phyloP scores from a whole-genome alignment of 805 yeast genomes.

The Candida tammaniensis region DNA sequence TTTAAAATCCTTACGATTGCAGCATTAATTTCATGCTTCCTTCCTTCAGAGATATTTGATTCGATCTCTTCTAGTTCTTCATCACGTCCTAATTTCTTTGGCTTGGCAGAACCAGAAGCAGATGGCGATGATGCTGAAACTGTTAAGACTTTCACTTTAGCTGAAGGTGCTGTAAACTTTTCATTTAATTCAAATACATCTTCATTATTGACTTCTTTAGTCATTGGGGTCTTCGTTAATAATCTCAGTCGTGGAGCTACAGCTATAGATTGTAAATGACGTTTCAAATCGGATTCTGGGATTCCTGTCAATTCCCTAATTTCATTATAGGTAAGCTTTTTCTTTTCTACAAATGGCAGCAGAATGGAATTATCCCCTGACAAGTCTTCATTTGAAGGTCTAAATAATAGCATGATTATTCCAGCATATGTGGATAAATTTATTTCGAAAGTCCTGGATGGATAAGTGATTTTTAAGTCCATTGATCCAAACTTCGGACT shows the following conservation, averaged over 20 bases:
- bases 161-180: conserved; percentile 63
- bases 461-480: conserved; percentile 71
- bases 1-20: conserved; percentile 89
- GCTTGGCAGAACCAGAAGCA: conserved; percentile 20
- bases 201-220: conserved; percentile 59
- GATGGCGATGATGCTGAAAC: conserved; percentile 34
- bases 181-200: conserved; percentile 70
- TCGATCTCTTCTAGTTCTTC: conserved; percentile 53
- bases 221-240: conserved; percentile 71
- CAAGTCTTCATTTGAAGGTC: conserved; percentile 26
- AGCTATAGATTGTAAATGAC: conserved; percentile 80
- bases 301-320: conserved; percentile 66
- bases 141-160: conserved; percentile 72
- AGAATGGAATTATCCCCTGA: conserved; percentile 23
- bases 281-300: conserved; percentile 66
- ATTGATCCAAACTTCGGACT: conserved; percentile 80
- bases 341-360: conserved; percentile 50
- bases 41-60: conserved; percentile 56
- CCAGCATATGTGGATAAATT: conserved; percentile 80
- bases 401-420: conserved; percentile 71
- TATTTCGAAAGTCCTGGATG: conserved; percentile 69
- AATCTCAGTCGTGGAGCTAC: conserved; percentile 80
- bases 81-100: conserved; percentile 45
- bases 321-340: conserved; percentile 55
- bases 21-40: conserved; percentile 73